Evolutionary conservation across 208 protist species (phyloP).

Genomic region (Phytomonas serpens): DNA sequence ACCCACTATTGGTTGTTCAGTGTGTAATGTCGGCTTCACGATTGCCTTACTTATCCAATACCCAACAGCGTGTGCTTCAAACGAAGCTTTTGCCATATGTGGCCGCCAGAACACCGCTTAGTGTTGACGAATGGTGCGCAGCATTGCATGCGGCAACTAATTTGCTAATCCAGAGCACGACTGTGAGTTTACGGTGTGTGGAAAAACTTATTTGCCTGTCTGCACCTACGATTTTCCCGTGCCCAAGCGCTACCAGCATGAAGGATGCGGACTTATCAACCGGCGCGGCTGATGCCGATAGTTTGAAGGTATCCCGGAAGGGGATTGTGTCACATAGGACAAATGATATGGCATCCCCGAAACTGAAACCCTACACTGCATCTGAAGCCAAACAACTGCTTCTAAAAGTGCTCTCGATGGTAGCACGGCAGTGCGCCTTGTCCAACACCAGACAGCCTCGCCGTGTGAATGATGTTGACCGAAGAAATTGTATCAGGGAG

Average conservation of each 20-base stretch:
- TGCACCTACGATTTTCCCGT: constrained; percentile 37
- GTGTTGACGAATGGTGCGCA: constrained; percentile 44
- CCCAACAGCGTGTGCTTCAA: constrained; percentile 54
- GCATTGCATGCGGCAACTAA: constrained; percentile 22
- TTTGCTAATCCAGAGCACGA: constrained; percentile 23
- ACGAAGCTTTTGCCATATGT: constrained; percentile 47
- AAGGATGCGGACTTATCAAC: background rate
- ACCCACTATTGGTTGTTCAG: constrained; percentile 51
- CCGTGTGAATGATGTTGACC: background rate
- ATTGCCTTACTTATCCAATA: constrained; percentile 33
- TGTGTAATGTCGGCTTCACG: constrained; percentile 51
- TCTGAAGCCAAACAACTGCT: constrained; percentile 37
- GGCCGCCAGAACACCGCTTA: constrained; percentile 31
- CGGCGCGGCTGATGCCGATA: background rate
- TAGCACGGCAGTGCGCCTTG: constrained; percentile 40
- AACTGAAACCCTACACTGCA: constrained; percentile 28
- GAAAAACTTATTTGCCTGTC: constrained; percentile 50
- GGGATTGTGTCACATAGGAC: constrained; percentile 16
- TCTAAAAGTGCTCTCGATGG: constrained; percentile 31
- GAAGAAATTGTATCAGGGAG: background rate
- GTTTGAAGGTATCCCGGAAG: background rate
- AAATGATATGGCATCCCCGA: constrained; percentile 20
- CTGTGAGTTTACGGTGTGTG: constrained; percentile 39
- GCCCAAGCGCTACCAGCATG: constrained; percentile 6
- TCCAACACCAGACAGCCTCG: background rate